Base-by-base conservation (phyloP, 495 filamentous ascomycete genomes). In the Trichocladium antarcticum region DNA sequence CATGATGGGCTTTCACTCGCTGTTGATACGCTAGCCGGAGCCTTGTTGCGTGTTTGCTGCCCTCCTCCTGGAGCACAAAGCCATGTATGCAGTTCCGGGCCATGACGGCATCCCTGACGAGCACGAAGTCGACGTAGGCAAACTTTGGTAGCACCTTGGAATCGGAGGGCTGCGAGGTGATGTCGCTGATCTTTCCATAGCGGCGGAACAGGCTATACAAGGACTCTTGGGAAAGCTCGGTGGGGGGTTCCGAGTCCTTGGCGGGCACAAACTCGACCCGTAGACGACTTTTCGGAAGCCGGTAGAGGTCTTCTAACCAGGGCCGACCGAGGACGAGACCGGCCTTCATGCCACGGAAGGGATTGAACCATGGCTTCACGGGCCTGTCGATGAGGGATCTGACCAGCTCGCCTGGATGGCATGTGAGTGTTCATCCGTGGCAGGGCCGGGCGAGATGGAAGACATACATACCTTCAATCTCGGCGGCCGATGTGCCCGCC, bases 41-140 rank as follows among this genome's bases (percentile, higher is more conserved):
- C 10, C 74, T 73, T 0, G 89, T 89, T 4, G 81, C 81, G n/a
- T 61, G 57, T 55, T 82, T 85, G 14, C 85, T 87, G 34, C 87
- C 87, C 6, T 82, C 82, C 42, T 82, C 81, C 0, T 72, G 59
- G 4, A 93, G 73, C 4, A 73, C 72, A 53, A 83, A 87, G 0
- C 92, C 93, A 64, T 97, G 93, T 69, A 96, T 72, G 67, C 90
- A 97, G 54, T 93, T 96, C 50, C 84, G 82, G 8, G 89, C 89
- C 76, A 89, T 86, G 44, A 92, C 83, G 4, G 87, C 78, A 57
- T 81, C 81, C 32, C 83, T 75, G 16, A 83, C 72, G 8, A 72
- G 68, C 6, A 74, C 66, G 57, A 89, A 96, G 51, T 89, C 84
- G 17, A 98, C 64, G 38, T 74, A 77, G 3, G 92, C 87, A 67